Conservation (phyloP, 2,329 filamentous ascomycete species). For the Aspergillus fructus region DNA sequence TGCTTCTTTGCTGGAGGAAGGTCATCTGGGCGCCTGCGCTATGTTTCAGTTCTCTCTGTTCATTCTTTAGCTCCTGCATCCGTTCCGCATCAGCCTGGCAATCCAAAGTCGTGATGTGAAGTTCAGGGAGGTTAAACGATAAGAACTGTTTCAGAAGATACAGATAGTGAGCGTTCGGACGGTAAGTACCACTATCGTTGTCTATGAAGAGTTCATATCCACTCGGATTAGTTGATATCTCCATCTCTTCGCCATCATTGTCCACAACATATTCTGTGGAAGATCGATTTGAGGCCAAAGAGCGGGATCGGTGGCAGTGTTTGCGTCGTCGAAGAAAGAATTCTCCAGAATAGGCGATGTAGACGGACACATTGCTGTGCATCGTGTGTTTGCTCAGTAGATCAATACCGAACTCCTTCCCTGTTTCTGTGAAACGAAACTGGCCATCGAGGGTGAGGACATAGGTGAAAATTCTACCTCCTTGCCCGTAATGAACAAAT, state of each 20-base stretch:
- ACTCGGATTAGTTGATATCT: slow-evolving; percentile 52
- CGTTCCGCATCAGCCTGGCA: slow-evolving; percentile 70
- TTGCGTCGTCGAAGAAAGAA: slow-evolving; percentile 79
- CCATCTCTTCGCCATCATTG: slow-evolving; percentile 38
- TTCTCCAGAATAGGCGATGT: slow-evolving; percentile 89
- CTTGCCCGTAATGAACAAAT: slow-evolving; percentile 81
- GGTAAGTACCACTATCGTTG: slow-evolving; percentile 92
- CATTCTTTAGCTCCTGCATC: slow-evolving; percentile 71
- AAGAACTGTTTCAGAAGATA: slow-evolving; percentile 71
- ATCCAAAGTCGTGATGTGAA: slow-evolving; percentile 72
- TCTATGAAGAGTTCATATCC: slow-evolving; percentile 88
- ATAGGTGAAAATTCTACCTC: slow-evolving; percentile 86
- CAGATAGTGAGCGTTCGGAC: slow-evolving; percentile 76
- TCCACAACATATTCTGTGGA: slow-evolving; percentile 32
- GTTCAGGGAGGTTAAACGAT: slow-evolving; percentile 69
- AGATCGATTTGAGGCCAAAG: slow-evolving; percentile 32
- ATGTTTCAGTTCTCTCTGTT: slow-evolving; percentile 74
- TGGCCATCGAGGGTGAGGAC: slow-evolving; percentile 84
- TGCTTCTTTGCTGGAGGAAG: slow-evolving; percentile 53
- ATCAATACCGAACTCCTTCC: slow-evolving; percentile 93
- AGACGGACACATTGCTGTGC: slow-evolving; percentile 89
- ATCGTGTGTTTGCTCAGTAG: slow-evolving; percentile 93
- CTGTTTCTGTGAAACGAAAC: slow-evolving; percentile 90
- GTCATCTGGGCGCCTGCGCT: slow-evolving; percentile 53
- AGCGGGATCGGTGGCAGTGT: slow-evolving; percentile 42